Base-by-base conservation (phyloP, 768 basidiomycete species). In the Russula sp. region DNA sequence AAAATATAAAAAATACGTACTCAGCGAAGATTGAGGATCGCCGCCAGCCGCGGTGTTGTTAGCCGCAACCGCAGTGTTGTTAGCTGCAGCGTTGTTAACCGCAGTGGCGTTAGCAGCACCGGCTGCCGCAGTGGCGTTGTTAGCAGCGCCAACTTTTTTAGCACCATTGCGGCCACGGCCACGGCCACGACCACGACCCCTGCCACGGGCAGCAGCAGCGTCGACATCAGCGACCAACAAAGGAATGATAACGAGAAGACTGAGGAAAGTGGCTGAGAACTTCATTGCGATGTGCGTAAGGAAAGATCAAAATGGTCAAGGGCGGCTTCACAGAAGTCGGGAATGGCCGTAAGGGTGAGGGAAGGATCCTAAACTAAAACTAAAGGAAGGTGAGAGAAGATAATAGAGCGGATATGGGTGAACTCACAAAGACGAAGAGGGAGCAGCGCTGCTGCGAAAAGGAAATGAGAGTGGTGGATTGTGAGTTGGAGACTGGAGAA, bases 371-470 rank as follows among this genome's bases (percentile, higher is more conserved):
- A 65, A 64, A 72, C 69, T 73, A 70, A 71, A 69, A 70, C 68
- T 72, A 58, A 63, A 62, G 68, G 68, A 66, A 31, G 27, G 61
- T 57, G n/a, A 58, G 49, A 16, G 27, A 27, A 47, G 4, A 34
- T 3, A 32, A 5, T 0, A 13, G 49, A 53, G n/a, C 59, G 10
- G 14, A 13, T 20, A 8, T 4, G 8, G n/a, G 2, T 4, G 71
- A 70, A 55, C 70, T 63, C 47, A 70, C 71, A 61, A 66, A 49
- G 59, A 8, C 37, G 37, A 61, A 56, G 69, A 65, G 61, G 60
- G 57, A 70, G 77, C 84, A 84, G 83, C 84, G 64, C 83, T 72
- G 84, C 82, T 84, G 84, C 82, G 66, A 70, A 71, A 70, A 66
- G 69, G 65, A 61, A 55, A 63, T 56, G 61, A 57, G 57, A 63